Percentiles rank a stretch among this genome's conserved stretches.
These are phyloP conservation scores for Quercus engelmannii DNA, from an alignment of 306 rosid genomes.

Conservation along the genomic window DNA sequence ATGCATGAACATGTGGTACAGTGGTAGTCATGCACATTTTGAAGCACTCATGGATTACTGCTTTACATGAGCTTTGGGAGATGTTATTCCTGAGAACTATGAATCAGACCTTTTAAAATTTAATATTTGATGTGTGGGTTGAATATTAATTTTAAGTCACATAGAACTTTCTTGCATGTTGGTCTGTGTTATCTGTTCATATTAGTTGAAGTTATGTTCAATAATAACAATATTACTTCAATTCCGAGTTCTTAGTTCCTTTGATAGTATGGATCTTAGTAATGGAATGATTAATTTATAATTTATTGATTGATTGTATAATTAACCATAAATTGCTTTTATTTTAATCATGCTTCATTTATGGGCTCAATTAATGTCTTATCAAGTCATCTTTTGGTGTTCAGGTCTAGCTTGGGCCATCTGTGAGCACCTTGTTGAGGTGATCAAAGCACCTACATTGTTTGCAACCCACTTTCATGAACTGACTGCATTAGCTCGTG, in stretches of 20 bases:
- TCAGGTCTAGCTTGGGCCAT: constrained; percentile 99
- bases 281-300: too few relatives aligned
- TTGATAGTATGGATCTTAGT: too few relatives aligned
- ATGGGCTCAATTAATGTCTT: neutral
- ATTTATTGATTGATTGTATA: too few relatives aligned
- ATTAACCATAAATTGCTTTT: neutral
- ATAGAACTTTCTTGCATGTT: neutral
- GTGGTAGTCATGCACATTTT: too few relatives aligned
- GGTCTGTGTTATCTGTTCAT: neutral
- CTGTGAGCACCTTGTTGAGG: constrained; percentile 87
- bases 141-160: neutral
- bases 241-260: too few relatives aligned
- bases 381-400: constrained; percentile 26
- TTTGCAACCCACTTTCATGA: constrained; percentile 98
- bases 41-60: neutral
- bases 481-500: constrained; percentile 76
- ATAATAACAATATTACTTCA: too few relatives aligned
- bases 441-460: constrained; percentile 86
- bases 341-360: neutral
- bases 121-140: constrained; percentile 9
- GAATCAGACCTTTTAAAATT: neutral
- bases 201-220: neutral
- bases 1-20: too few relatives aligned
- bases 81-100: neutral
- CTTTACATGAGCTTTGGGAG: neutral